Evolutionary conservation across 2,329 filamentous ascomycete species (phyloP).

Genomic region (Xylariaceae sp.): DNA sequence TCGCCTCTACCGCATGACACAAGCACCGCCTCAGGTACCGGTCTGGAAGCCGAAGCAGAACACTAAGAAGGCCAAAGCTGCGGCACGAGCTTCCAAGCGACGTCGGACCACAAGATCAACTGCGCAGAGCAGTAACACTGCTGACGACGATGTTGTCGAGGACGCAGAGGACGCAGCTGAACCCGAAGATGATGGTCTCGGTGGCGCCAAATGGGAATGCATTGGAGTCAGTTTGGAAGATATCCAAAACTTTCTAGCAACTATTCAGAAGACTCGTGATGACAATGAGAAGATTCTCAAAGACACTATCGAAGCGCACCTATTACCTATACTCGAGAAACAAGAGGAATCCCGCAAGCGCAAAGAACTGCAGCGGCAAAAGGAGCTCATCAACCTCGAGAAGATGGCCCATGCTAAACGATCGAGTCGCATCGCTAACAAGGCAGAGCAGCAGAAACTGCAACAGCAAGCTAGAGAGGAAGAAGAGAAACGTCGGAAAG

Average conservation of each 20-base stretch:
- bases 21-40: conserved; percentile 57
- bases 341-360: conserved; percentile 69
- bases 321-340: conserved; percentile 79
- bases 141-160: conserved; percentile 33
- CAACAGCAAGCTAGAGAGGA: conserved; percentile 68
- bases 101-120: conserved; percentile 49
- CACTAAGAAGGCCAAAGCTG: conserved; percentile 59
- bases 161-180: conserved; percentile 28
- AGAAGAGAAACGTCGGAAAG: conserved; percentile 58
- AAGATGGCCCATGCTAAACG: conserved; percentile 92
- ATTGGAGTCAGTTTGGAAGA: conserved; percentile 77
- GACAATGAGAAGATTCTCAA: conserved; percentile 77
- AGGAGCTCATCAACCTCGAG: conserved; percentile 73
- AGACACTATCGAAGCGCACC: conserved; percentile 66
- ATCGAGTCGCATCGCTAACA: conserved; percentile 81
- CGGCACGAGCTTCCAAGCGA: conserved; percentile 65
- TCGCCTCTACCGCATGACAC: conserved; percentile 81
- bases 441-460: conserved; percentile 69
- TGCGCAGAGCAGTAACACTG: conserved; percentile 38
- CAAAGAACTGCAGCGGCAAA: conserved; percentile 63
- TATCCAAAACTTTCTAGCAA: conserved; percentile 64
- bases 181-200: conserved; percentile 58
- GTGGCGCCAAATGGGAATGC: conserved; percentile 84
- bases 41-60: conserved; percentile 57
- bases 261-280: conserved; percentile 71